Percentiles rank a stretch among this genome's conserved stretches.
Evolutionary conservation across 257 asterid genomes (phyloP).

Genomic region (Nyctanthes arbortristis): DNA sequence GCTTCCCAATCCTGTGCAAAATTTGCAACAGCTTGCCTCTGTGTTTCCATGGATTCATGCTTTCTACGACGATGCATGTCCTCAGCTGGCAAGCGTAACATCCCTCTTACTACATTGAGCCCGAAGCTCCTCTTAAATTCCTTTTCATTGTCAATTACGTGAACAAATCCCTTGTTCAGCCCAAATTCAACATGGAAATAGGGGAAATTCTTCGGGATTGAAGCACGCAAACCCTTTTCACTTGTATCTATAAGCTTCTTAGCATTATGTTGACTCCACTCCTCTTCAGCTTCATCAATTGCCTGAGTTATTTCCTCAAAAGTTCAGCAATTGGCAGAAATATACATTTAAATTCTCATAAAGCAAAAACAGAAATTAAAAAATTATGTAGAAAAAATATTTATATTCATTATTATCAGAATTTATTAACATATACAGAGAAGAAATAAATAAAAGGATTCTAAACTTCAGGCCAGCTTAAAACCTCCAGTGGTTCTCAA

Average conservation of each 20-base stretch:
- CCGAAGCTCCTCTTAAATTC: constrained; percentile 81
- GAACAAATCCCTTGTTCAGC: constrained; percentile 75
- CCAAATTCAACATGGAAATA: constrained; percentile 97
- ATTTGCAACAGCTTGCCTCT: constrained; percentile 63
- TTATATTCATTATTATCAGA: no score
- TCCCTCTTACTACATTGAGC: constrained; percentile 76
- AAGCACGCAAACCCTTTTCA: constrained; percentile 73
- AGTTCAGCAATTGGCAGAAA: background rate
- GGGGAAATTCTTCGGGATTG: constrained; percentile 91
- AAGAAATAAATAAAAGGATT: no score
- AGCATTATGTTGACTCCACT: constrained; percentile 97
- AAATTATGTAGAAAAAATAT: no score
- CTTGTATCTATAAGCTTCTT: constrained; percentile 96
- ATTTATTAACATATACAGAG: background rate
- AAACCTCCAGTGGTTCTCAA: no score
- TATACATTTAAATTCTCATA: background rate
- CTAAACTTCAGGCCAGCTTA: no score
- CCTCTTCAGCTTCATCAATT: constrained; percentile 95
- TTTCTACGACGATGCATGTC: constrained; percentile 84
- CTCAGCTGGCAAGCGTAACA: constrained; percentile 77
- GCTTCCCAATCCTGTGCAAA: constrained; percentile 73
- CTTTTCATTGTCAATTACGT: constrained; percentile 87
- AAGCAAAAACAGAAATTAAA: background rate
- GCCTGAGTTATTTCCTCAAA: constrained; percentile 50
- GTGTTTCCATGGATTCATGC: constrained; percentile 64